Conservation (phyloP, 257 asterid genomes). For the Rauvolfia tetraphylla region DNA sequence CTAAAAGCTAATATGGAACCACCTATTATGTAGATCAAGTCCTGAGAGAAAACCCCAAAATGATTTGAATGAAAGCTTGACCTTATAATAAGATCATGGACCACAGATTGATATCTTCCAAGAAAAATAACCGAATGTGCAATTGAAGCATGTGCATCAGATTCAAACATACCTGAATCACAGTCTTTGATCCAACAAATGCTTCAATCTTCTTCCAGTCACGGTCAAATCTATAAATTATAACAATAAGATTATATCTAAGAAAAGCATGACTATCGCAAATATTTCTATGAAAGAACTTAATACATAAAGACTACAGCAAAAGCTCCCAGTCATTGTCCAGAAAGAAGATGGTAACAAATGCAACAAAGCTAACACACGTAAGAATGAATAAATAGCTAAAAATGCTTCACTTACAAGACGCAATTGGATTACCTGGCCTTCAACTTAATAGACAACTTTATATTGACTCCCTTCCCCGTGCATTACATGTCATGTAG, state of each 20-base stretch:
- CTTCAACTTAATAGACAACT: background rate
- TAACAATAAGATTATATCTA: background rate
- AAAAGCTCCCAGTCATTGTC: background rate
- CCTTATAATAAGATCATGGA: background rate
- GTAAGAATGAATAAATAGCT: background rate
- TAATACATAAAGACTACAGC: background rate
- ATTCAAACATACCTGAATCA: slow-evolving; percentile 63
- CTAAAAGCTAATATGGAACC: background rate
- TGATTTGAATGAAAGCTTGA: background rate
- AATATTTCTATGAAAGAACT: background rate
- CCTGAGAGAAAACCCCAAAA: background rate
- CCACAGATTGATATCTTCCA: background rate
- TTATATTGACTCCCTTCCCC: background rate
- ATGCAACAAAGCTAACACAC: background rate
- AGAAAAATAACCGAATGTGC: background rate
- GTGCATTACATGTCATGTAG: background rate
- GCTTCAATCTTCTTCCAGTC: slow-evolving; percentile 99
- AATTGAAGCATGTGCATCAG: background rate
- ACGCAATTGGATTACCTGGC: background rate
- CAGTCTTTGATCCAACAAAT: slow-evolving; percentile 86
- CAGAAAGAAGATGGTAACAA: background rate
- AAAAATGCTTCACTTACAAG: background rate
- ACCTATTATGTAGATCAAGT: background rate
- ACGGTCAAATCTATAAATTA: slow-evolving; percentile 65
- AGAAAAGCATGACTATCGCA: background rate